Percentiles rank a stretch among this genome's conserved stretches.
These are phyloP conservation scores for Suillus luteus DNA, from an alignment of 768 basidiomycete species.

Conservation along the genomic window DNA sequence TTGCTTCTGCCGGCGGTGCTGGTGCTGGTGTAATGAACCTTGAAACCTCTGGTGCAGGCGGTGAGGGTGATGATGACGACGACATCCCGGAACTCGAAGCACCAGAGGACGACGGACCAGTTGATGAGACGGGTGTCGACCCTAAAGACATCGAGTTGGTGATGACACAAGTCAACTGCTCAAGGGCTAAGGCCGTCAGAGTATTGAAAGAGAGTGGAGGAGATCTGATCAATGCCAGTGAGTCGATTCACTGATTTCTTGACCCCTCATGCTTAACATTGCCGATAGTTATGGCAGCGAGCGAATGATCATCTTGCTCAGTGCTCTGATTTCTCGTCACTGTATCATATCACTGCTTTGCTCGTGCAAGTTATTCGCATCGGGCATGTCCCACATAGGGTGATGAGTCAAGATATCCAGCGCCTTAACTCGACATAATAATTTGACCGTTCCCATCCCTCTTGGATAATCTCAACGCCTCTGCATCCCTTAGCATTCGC, in stretches of 20 bases:
- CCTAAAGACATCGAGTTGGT: conserved; percentile 95
- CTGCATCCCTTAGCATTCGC: conserved; percentile 17
- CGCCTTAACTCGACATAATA: conserved; percentile 77
- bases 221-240: conserved; percentile 96
- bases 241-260: conserved; percentile 38
- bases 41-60: conserved; percentile 52
- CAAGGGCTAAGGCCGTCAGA: conserved; percentile 88
- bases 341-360: conserved; percentile 32
- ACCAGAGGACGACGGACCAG: conserved; percentile 75
- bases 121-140: conserved; percentile 88
- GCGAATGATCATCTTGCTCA: conserved; percentile 61
- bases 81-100: conserved; percentile 85
- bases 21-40: conserved; percentile 45
- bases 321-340: conserved; percentile 33
- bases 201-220: conserved; percentile 90
- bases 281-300: conserved; percentile 83
- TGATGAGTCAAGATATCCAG: conserved; percentile 47
- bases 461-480: conserved; percentile 69
- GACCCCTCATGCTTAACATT: conserved; percentile 15
- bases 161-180: conserved; percentile 85
- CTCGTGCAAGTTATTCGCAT: conserved; percentile 23
- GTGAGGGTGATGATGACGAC: conserved; percentile 64
- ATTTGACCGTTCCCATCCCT: conserved; percentile 89
- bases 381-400: conserved; percentile 9
- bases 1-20: conserved; percentile 53